Conservation (phyloP, 345 rosid species). For the Lepidium didymum region DNA sequence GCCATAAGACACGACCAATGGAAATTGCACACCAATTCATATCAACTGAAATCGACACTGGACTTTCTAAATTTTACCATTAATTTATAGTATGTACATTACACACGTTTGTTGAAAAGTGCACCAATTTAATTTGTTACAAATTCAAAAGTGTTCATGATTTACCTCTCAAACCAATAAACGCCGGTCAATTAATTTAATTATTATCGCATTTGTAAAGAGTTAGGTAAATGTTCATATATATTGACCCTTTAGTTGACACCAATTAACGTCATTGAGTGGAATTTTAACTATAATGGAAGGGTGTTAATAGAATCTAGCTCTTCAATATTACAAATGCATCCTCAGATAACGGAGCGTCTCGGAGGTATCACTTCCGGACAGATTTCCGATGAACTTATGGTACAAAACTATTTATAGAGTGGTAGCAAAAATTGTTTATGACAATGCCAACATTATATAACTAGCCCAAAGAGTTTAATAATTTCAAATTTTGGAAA, state of each 20-base stretch:
- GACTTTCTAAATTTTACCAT: background rate
- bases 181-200: background rate
- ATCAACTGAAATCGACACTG: background rate
- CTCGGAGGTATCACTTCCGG: background rate
- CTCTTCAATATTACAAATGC: slow-evolving; percentile 21
- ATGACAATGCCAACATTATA: too few species aligned
- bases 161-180: background rate
- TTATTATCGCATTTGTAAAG: background rate
- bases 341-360: slow-evolving; percentile 4
- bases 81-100: background rate
- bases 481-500: too few species aligned
- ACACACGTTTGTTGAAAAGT: background rate
- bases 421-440: too few species aligned
- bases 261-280: background rate
- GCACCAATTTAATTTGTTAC: background rate
- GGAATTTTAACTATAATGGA: background rate
- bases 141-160: background rate
- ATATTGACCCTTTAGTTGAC: slow-evolving; percentile 4
- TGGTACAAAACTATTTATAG: too few species aligned
- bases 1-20: background rate
- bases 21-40: background rate
- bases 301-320: slow-evolving; percentile 8
- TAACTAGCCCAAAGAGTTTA: too few species aligned
- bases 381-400: too few species aligned
- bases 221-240: background rate